phyloP scores from a whole-genome alignment of 2,329 filamentous ascomycete species.

The Hypoxylon sp. region DNA sequence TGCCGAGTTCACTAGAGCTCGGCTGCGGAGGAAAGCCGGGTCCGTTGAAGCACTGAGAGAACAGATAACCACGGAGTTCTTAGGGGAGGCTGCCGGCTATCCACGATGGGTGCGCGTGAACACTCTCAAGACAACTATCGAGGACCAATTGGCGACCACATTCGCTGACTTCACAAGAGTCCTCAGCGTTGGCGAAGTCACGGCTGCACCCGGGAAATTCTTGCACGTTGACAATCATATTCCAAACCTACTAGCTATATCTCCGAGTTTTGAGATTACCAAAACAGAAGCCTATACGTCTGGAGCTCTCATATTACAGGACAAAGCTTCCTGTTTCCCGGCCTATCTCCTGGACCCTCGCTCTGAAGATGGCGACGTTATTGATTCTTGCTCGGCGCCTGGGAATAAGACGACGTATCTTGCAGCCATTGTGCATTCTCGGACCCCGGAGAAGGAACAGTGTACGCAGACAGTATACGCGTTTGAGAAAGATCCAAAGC shows the following conservation, averaged over 20 bases:
- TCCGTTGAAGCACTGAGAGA: constrained; percentile 76
- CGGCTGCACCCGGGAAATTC: constrained; percentile 61
- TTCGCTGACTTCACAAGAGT: constrained; percentile 76
- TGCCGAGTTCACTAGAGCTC: constrained; percentile 85
- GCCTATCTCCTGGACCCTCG: constrained; percentile 85
- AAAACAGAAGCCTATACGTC: constrained; percentile 79
- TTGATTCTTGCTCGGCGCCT: constrained; percentile 95
- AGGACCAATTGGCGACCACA: constrained; percentile 80
- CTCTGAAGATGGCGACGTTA: constrained; percentile 78
- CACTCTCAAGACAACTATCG: constrained; percentile 77
- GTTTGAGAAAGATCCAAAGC: constrained; percentile 80
- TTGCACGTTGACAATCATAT: constrained; percentile 85
- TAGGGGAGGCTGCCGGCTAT: constrained; percentile 68
- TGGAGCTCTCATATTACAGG: constrained; percentile 90
- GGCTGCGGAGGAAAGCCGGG: constrained; percentile 78
- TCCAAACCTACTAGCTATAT: constrained; percentile 85
- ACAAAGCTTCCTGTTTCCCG: constrained; percentile 97
- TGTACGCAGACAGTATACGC: constrained; percentile 73
- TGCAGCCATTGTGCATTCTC: constrained; percentile 76
- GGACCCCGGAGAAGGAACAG: constrained; percentile 56
- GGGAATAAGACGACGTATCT: constrained; percentile 98
- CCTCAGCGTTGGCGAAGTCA: constrained; percentile 69
- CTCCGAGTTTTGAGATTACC: constrained; percentile 78
- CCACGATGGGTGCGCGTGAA: constrained; percentile 97
- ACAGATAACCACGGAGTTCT: constrained; percentile 67